phyloP scores from a whole-genome alignment of 192 early-diverging fungal species.

The Podila epicladia region DNA sequence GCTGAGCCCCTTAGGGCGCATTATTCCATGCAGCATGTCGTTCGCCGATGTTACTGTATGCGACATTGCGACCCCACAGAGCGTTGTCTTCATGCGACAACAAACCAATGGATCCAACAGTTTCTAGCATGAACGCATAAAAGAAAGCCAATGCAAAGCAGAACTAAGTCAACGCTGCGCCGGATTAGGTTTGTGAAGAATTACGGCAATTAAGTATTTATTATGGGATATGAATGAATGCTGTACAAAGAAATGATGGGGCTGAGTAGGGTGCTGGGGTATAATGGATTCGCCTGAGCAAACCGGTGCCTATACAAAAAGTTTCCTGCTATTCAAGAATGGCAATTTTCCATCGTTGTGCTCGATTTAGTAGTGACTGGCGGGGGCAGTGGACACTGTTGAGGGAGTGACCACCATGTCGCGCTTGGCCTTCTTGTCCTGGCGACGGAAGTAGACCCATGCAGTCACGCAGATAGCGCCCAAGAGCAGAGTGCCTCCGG shows the following conservation, averaged over 20 bases:
- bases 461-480: slow-evolving; percentile 31
- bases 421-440: slow-evolving; percentile 36
- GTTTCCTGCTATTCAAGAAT: too few species aligned
- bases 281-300: too few species aligned
- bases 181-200: background rate
- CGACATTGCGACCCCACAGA: too few species aligned
- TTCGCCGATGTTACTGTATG: too few species aligned
- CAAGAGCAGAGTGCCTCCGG: slow-evolving; percentile 22
- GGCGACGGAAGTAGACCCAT: slow-evolving; percentile 38
- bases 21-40: too few species aligned
- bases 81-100: background rate
- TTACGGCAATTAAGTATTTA: background rate
- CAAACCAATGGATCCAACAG: background rate
- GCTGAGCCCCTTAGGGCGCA: too few species aligned
- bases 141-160: background rate
- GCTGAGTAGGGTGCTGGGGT: background rate
- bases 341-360: background rate
- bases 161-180: too few species aligned
- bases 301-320: too few species aligned
- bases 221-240: background rate
- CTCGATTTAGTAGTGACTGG: background rate
- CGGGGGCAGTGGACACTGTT: slow-evolving; percentile 7
- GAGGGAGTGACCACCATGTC: slow-evolving; percentile 3
- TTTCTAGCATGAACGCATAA: background rate
- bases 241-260: background rate